Base-by-base conservation (phyloP, 352 stramenopile species). In the Pythium scleroteichum region DNA sequence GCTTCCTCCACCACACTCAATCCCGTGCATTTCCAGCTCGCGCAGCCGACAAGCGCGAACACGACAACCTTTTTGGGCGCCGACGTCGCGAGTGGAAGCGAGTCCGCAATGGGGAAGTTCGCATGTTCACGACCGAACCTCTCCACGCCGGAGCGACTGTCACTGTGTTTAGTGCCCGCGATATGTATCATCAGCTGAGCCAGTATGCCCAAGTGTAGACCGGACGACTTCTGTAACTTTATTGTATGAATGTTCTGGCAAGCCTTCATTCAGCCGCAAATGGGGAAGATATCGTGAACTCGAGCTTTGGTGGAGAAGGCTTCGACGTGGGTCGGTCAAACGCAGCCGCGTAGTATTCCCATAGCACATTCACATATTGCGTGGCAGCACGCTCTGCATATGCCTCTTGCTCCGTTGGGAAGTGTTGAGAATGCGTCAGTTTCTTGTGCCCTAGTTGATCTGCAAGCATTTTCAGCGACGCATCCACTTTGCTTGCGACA, bases 381-480 rank as follows among this genome's bases (percentile, higher is more conserved):
- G 73, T 73, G 27, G 93, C 47, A 4, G 78, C 79, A 2, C 81
- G 81, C 53, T 92, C 78, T 9, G 75, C 78, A 24, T 95, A 95
- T n/a, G 78, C 78, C 59, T 92, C 78, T 33, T 90, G 68, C 50
- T 86, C 69, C 0, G 60, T 61, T 4, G 80, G 67, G 35, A 92
- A 95, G 51, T 95, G 91, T 13, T 63, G 54, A 33, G 49, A 39
- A 10, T 24, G 8, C 0, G 33, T 4, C 0, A 35, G n/a, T 10
- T 54, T 41, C 24, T 64, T 47, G 27, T 51, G 47, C 14, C 33
- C 39, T 0, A 93, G 76, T 55, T 95, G 85, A 52, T 93, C 85
- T 0, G 85, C 82, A 42, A 92, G 70, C 85, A 95, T 95, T 62
- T 93, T 95, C 59, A 95, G 86, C 40, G 88, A 81, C 29, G 84